Percentiles rank a stretch among this genome's conserved stretches.
Evolutionary conservation across 192 early-diverging fungal genomes (phyloP).

Genomic region (Coemansia sp.): DNA sequence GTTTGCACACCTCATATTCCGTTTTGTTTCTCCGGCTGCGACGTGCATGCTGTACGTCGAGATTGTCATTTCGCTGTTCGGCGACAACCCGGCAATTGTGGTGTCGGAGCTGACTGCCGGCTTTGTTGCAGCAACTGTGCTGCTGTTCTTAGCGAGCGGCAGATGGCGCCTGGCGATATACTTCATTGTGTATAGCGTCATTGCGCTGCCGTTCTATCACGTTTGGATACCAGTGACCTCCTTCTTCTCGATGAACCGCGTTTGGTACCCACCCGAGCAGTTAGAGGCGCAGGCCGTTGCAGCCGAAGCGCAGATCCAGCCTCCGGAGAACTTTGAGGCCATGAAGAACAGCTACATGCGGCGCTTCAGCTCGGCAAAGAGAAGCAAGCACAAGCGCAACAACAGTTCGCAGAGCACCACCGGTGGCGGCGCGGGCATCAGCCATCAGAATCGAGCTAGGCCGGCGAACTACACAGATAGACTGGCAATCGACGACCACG

Average conservation of each 20-base stretch:
- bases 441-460: background rate
- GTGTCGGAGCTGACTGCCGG: conserved; percentile 52
- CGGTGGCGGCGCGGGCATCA: background rate
- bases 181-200: conserved; percentile 44
- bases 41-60: conserved; percentile 55
- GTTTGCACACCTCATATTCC: conserved; percentile 37
- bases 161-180: conserved; percentile 32
- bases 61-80: conserved; percentile 50
- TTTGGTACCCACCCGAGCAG: conserved; percentile 46
- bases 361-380: conserved; percentile 16
- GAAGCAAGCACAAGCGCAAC: conserved; percentile 5
- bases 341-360: conserved; percentile 42
- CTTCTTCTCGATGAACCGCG: conserved; percentile 53
- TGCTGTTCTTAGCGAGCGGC: conserved; percentile 28
- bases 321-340: conserved; percentile 41
- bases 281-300: conserved; percentile 23
- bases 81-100: conserved; percentile 49
- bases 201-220: conserved; percentile 46
- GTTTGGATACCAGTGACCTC: conserved; percentile 51
- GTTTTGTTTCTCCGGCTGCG: conserved; percentile 41
- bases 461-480: background rate
- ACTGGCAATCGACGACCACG: background rate
- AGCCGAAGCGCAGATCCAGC: conserved; percentile 27
- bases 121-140: conserved; percentile 33
- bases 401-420: conserved; percentile 23